Evolutionary conservation across 1,284 basidiomycete genomes (phyloP), one percentile per base, ranked within the genome.

Genomic region (Pascua guehoae): DNA sequence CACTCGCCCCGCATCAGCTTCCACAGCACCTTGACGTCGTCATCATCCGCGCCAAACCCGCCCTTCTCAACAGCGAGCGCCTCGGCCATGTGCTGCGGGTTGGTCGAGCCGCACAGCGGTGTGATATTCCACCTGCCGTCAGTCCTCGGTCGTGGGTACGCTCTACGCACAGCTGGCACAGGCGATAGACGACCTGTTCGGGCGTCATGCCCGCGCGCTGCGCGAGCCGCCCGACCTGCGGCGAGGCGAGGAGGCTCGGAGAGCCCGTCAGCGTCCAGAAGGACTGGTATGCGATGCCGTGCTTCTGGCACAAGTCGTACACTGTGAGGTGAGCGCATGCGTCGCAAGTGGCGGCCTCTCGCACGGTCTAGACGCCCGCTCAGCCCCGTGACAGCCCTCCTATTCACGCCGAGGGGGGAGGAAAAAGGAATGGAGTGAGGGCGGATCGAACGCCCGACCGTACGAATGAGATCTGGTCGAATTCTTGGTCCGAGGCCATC

Each of bases 251-350:
- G 9, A 90, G 78, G 2, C 70, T 78, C 2, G 87, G 86, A 1
- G 87, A 88, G 11, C 88, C 88, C 0, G 87, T 84, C 16, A 91
- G 76, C 16, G 89, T 91, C 89, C 89, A 91, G 74, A 91, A 91
- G 11, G 88, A 88, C 87, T 89, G 87, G 66, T 90, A 90, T 69
- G 84, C 81, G 17, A 88, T 85, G 9, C 75, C 82, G 50, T 85
- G 77, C 53, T 80, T 71, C 47, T 68, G 65, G 57, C 75, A 77
- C 1, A 74, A 52, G 40, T 72, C 67, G 46, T 71, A 69, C 3
- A 72, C 70, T 71, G 47, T 38, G 12, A 32, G 4, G 24, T 32
- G 3, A 32, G 24, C 7, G 24, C 24, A n/a, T n/a, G n/a, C n/a
- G n/a, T n/a, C n/a, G n/a, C n/a, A n/a, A n/a, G n/a, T n/a, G n/a